Conservation (phyloP, 2,329 filamentous ascomycete species). For the Fusarium bactridioides region DNA sequence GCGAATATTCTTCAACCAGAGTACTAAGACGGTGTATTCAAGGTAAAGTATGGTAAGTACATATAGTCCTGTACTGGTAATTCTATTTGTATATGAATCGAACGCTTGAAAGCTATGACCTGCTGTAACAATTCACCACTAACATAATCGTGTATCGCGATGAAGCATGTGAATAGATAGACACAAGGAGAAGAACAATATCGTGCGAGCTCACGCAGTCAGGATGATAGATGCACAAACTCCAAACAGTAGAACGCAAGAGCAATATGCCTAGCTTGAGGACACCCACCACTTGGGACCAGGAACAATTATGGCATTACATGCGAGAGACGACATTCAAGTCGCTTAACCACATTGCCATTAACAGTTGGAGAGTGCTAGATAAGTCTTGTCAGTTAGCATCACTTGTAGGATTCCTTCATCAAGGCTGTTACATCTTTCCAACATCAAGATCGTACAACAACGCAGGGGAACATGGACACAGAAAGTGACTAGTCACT, state of each 20-base stretch:
- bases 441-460: not conserved
- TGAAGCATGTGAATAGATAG: not conserved
- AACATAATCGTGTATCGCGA: no score
- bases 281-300: no score
- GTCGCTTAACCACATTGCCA: no score
- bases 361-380: not conserved
- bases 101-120: no score
- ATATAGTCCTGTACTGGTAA: not conserved
- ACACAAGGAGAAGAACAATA: no score
- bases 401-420: not conserved
- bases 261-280: not conserved
- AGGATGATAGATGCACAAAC: not conserved
- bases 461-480: not conserved
- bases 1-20: not conserved
- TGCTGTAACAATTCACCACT: not conserved
- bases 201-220: no score
- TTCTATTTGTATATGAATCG: no score
- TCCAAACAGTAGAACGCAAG: not conserved
- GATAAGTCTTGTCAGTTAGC: no score
- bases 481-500: not conserved
- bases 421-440: not conserved
- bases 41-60: not conserved
- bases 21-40: no score
- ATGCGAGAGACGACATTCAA: not conserved
- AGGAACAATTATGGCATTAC: not conserved